phyloP scores from a whole-genome alignment of 2,329 filamentous ascomycete species.

The Orbilia oligospora region DNA sequence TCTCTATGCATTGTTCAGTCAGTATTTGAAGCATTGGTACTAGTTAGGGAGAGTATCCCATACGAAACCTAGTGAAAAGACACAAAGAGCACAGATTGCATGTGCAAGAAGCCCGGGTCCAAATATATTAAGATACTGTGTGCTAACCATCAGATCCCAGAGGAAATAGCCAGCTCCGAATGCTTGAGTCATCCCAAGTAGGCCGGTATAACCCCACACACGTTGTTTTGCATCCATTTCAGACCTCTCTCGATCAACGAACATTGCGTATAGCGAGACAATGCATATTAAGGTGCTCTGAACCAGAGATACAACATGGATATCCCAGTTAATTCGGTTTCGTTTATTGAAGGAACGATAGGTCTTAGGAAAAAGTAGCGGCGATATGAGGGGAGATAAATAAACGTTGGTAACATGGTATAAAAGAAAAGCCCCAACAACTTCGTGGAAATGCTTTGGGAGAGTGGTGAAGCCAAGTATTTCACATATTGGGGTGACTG shows the following conservation, averaged over 20 bases:
- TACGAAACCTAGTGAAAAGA: conserved; percentile 85
- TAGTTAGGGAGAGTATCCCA: conserved; percentile 66
- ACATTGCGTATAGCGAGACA: conserved; percentile 82
- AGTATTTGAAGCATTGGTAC: conserved; percentile 23
- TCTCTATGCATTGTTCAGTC: conserved; percentile 70
- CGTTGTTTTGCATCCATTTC: conserved; percentile 76
- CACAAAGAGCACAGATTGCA: conserved; percentile 79
- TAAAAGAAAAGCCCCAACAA: conserved; percentile 75
- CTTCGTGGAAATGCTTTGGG: conserved; percentile 83
- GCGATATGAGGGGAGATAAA: conserved; percentile 78
- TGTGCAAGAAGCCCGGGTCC: conserved; percentile 83
- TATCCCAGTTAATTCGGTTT: conserved; percentile 84
- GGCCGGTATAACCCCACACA: conserved; percentile 83
- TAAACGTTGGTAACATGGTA: conserved; percentile 79
- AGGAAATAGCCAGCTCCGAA: conserved; percentile 86
- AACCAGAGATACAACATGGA: conserved; percentile 85
- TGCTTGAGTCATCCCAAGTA: conserved; percentile 79
- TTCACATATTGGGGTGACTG: conserved; percentile 77
- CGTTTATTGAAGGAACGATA: conserved; percentile 76
- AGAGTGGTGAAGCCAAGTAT: conserved; percentile 76
- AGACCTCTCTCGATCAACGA: conserved; percentile 76
- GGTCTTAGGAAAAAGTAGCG: conserved; percentile 73
- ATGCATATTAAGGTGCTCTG: conserved; percentile 81
- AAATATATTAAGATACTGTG: conserved; percentile 79
- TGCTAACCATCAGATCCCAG: conserved; percentile 82